Evolutionary conservation across 192 early-diverging fungal species (phyloP), one percentile per base, ranked within the genome.

Genomic region (Globomyces pollinis-pini): DNA sequence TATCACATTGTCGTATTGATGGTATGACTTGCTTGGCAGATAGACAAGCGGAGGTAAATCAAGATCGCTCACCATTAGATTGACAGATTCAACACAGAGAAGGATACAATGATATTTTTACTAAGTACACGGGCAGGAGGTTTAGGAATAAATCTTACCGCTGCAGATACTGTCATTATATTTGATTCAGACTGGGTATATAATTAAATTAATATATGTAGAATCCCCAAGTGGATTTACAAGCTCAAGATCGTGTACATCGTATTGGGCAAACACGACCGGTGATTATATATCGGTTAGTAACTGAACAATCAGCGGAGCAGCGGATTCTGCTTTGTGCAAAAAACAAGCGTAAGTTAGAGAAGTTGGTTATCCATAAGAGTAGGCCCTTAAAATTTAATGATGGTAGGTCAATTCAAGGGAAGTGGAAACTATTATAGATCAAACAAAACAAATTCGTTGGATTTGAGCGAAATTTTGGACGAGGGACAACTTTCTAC

Each of bases 161-260:
- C 91, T 0, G 94, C 96, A 0, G 94, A 98, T 59, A 98, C 94
- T 11, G 93, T 99, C n/a, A 90, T 99, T 47, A 86, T 99, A 50
- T 97, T 89, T 54, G 76, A 81, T 55, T 68, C 69, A 20, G 79
- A 81, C 67, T 96, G 93, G 91, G 82, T 85, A 74, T 59, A 41
- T 38, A 21, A 4, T n/a, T 20, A 60, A 24, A 45, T 28, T 39
- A 47, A 4, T 34, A 26, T 26, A 43, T 56, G 31, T 61, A 88
- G 89, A 98, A 99, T 61, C 96, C 94, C n/a, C 96, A 99, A 83
- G 87, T 88, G 69, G 96, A 97, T 66, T 65, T 97, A 51, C 94
- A 99, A 64, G 94, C 96, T 12, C 89, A 93, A 68, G 94, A 96
- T 69, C 86, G 96, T 35, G 93, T 89, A 1, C 96, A 99, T 65